A percentile compares a stretch with the other conserved stretches of the same genome.
Evolutionary conservation across 495 filamentous ascomycete genomes (phyloP).

Genomic region (Tuber brumale): DNA sequence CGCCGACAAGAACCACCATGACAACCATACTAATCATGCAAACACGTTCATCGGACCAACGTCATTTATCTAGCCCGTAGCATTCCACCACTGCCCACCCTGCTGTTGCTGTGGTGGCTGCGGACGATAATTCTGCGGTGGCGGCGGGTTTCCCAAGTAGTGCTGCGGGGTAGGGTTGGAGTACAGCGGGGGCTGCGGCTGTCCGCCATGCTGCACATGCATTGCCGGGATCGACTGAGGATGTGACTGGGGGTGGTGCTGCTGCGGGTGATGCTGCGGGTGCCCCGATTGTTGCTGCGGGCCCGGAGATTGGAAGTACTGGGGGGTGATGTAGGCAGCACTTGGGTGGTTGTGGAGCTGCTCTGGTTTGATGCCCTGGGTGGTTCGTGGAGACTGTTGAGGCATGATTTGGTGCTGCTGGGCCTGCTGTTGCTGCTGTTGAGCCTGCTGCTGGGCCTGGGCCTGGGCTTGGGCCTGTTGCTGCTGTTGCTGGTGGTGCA

Average conservation of each 20-base stretch:
- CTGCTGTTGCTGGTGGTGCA: constrained; percentile 45
- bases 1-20: constrained; percentile 21
- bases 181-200: constrained; percentile 54
- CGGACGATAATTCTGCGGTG: constrained; percentile 46
- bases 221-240: constrained; percentile 52
- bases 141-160: constrained; percentile 52
- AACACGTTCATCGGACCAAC: constrained; percentile 13
- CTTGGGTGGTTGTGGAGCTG: constrained; percentile 38
- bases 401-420: constrained; percentile 41
- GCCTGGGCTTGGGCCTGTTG: constrained; percentile 45
- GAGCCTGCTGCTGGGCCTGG: constrained; percentile 54
- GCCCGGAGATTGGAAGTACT: constrained; percentile 49
- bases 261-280: constrained; percentile 52
- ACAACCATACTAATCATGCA: constrained; percentile 18
- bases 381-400: constrained; percentile 40
- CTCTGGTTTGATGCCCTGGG: constrained; percentile 41
- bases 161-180: constrained; percentile 56
- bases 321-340: constrained; percentile 41
- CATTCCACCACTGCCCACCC: constrained; percentile 37
- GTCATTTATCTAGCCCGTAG: constrained; percentile 20
- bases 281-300: constrained; percentile 55
- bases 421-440: constrained; percentile 53
- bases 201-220: constrained; percentile 49
- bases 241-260: constrained; percentile 34
- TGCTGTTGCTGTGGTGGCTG: constrained; percentile 42